phyloP scores from a whole-genome alignment of 2,329 filamentous ascomycete species.

The Arthrinium phaeospermum region DNA sequence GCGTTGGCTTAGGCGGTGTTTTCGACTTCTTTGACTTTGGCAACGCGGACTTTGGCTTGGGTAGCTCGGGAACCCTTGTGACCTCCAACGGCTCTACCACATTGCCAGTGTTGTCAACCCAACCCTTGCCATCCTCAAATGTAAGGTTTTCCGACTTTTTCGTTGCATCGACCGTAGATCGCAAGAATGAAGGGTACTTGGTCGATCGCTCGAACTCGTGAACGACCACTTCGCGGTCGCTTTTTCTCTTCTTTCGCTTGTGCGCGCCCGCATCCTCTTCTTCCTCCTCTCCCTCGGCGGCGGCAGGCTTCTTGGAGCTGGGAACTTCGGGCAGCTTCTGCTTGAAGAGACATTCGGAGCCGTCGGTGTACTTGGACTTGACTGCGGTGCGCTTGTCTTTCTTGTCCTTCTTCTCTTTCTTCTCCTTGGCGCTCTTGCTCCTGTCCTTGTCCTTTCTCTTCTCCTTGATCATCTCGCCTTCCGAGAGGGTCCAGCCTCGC shows the following conservation, averaged over 20 bases:
- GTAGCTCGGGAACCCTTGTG: constrained; percentile 39
- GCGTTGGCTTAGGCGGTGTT: constrained; percentile 26
- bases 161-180: constrained; percentile 52
- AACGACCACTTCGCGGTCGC: constrained; percentile 67
- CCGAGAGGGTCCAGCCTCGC: constrained; percentile 83
- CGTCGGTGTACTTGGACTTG: constrained; percentile 81
- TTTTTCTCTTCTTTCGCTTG: constrained; percentile 65
- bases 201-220: constrained; percentile 90
- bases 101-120: constrained; percentile 81
- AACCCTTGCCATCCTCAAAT: constrained; percentile 85
- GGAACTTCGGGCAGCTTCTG: constrained; percentile 68
- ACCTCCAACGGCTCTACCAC: constrained; percentile 68
- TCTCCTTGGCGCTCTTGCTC: constrained; percentile 54
- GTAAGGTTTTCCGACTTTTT: constrained; percentile 56
- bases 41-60: constrained; percentile 30
- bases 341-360: constrained; percentile 84
- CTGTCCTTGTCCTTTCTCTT: constrained; percentile 53
- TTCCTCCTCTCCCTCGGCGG: constrained; percentile 36
- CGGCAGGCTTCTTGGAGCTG: constrained; percentile 48
- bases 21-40: constrained; percentile 20
- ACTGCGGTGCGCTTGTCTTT: constrained; percentile 57
- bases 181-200: constrained; percentile 83
- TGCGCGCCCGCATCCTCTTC: constrained; percentile 48
- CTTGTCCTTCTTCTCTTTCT: constrained; percentile 60
- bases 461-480: constrained; percentile 53